Evolutionary conservation across 768 basidiomycete species (phyloP), one percentile per base, ranked within the genome.

Genomic region (Russula olivacea): DNA sequence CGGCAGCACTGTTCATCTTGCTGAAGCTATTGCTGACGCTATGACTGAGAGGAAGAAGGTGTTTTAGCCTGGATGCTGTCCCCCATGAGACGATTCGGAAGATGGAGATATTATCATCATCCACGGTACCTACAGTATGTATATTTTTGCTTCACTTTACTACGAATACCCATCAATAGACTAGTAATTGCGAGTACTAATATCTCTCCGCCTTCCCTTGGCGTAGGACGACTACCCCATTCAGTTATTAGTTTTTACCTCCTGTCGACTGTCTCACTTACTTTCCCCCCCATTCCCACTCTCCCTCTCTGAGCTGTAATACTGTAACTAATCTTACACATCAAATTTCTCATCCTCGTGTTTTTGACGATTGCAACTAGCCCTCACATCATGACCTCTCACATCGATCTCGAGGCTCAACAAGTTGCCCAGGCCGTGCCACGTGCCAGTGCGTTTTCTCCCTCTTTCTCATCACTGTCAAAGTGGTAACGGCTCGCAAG

Each of bases 11-110:
- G 61, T 68, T 14, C 34, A 45, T 38, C 66, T 68, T 14, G 56
- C 41, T n/a, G n/a, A n/a, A n/a, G n/a, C n/a, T n/a, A n/a, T n/a
- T n/a, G n/a, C n/a, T 32, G 57, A 59, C 8, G n/a, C n/a, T 3
- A 14, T 41, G 19, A 11, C 14, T 38, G 21, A 36, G 8, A 36
- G 19, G 36, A 59, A 34, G 58, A 54, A 28, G 34, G 6, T 30
- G 25, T 32, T 19, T 34, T 32, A 30, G 11, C 1, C 17, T 45
- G 15, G 55, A 8, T 66, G 59, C 38, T 66, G 66, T 41, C 38
- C 63, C 12, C 57, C 63, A 14, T 66, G 58, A 65, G 23, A 19
- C 4, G 19, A 4, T 21, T 68, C 63, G 7, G 17, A 67, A 69
- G 30, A 30, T 19, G 6, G 7, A 4, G 4, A 25, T 40, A 3